phyloP scores from a whole-genome alignment of 352 stramenopile genomes.

The Pythium rhizo-oryzae region DNA sequence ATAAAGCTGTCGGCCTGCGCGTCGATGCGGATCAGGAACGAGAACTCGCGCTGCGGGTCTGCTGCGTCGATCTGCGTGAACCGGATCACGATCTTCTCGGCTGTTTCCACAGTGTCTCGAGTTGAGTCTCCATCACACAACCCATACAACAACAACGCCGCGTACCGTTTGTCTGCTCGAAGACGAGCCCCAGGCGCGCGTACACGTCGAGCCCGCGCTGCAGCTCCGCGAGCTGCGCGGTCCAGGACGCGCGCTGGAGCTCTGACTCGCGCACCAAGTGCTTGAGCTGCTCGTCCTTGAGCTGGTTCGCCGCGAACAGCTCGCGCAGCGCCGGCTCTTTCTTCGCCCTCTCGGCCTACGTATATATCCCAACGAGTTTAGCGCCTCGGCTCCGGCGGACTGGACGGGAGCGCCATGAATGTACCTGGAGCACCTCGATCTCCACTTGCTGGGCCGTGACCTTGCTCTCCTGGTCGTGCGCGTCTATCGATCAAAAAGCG shows the following conservation, averaged over 20 bases:
- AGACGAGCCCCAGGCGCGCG: slow-evolving; percentile 65
- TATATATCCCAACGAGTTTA: background rate
- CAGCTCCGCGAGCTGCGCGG: slow-evolving; percentile 63
- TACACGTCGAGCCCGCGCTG: slow-evolving; percentile 69
- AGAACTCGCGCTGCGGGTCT: slow-evolving; percentile 65
- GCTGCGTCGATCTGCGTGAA: slow-evolving; percentile 74
- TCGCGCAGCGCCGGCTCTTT: slow-evolving; percentile 67
- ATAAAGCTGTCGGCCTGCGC: slow-evolving; percentile 59
- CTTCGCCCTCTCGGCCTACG: slow-evolving; percentile 50
- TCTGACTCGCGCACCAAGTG: slow-evolving; percentile 40
- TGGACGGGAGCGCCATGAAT: no score
- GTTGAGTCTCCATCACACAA: no score
- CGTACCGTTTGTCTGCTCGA: slow-evolving; percentile 61
- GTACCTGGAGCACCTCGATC: slow-evolving; percentile 66
- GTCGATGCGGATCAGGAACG: slow-evolving; percentile 73
- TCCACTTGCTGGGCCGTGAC: slow-evolving; percentile 61
- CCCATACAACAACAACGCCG: no score
- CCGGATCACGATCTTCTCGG: slow-evolving; percentile 59
- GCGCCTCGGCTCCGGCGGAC: no score
- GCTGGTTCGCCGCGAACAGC: slow-evolving; percentile 55
- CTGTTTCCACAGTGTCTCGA: no score
- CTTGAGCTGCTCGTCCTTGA: slow-evolving; percentile 62
- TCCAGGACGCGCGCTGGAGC: slow-evolving; percentile 41
- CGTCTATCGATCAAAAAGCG: background rate
- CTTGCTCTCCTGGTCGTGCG: slow-evolving; percentile 50